Conservation (phyloP, 1,284 basidiomycete genomes). For the Melampsora abietis-canadensis region DNA sequence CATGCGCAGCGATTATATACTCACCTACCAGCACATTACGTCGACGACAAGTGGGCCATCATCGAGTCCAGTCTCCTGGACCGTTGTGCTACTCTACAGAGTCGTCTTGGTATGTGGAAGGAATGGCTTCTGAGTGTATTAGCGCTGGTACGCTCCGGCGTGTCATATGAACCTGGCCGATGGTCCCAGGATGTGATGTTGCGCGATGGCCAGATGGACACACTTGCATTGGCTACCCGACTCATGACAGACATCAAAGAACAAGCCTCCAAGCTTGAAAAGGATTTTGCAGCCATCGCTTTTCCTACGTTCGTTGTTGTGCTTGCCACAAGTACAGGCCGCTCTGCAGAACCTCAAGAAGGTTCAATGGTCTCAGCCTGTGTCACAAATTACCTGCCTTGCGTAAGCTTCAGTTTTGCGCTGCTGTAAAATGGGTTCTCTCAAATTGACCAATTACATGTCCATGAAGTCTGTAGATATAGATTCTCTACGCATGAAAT, state of each 20-base stretch:
- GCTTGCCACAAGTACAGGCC: constrained; percentile 57
- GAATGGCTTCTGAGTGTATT: constrained; percentile 49
- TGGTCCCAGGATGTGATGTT: constrained; percentile 46
- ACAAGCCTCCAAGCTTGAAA: constrained; percentile 60
- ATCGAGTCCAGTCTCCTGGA: constrained; percentile 45
- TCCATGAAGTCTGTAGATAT: constrained; percentile 32
- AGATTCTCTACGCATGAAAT: constrained; percentile 42
- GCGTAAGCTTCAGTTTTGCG: constrained; percentile 58
- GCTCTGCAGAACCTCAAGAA: constrained; percentile 62
- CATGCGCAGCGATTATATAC: constrained; percentile 67
- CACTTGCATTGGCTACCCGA: constrained; percentile 56
- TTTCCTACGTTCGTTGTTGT: constrained; percentile 65
- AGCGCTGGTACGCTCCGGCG: constrained; percentile 49
- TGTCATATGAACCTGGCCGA: constrained; percentile 41
- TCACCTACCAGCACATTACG: constrained; percentile 75
- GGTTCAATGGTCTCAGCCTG: constrained; percentile 63
- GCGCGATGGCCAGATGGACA: constrained; percentile 3
- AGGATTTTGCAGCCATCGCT: constrained; percentile 64
- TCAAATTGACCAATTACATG: neutral
- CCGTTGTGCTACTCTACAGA: constrained; percentile 45
- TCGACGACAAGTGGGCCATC: constrained; percentile 55
- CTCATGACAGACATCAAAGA: constrained; percentile 60
- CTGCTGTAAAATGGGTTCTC: neutral
- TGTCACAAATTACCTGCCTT: constrained; percentile 66
- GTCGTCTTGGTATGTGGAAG: constrained; percentile 46